A percentile compares a stretch with the other conserved stretches of the same genome.
These are phyloP conservation scores for Kluyveromyces lactis DNA, from an alignment of 805 yeast species.

Conservation along the genomic window DNA sequence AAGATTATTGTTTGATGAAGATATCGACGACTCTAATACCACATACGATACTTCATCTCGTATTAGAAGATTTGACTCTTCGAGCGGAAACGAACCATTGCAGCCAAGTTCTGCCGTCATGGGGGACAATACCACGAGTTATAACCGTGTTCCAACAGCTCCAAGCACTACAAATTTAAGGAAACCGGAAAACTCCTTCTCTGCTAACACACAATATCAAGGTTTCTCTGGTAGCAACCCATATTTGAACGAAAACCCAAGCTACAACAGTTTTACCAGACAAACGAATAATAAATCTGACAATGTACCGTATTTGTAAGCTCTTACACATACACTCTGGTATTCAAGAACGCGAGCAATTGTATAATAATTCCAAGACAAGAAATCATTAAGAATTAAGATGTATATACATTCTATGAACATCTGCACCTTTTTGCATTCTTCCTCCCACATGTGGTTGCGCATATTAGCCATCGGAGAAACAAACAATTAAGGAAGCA, in stretches of 20 bases:
- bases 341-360: no score
- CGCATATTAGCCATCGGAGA: no score
- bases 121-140: conserved; percentile 12
- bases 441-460: no score
- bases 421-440: no score
- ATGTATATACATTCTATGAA: no score
- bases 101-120: conserved; percentile 25
- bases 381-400: no score
- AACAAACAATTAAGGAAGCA: no score
- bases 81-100: conserved; percentile 15
- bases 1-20: conserved; percentile 9
- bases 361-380: no score
- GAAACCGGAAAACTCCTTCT: conserved; percentile 27
- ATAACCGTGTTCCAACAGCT: conserved; percentile 12
- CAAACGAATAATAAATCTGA: conserved; percentile 1
- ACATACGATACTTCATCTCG: conserved; percentile 5
- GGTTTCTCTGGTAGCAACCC: conserved; percentile 9
- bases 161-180: conserved; percentile 14
- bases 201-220: conserved; percentile 11
- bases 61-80: neutral
- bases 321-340: no score
- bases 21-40: conserved; percentile 8
- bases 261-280: conserved; percentile 1
- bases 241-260: conserved; percentile 3
- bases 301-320: neutral